Conservation (phyloP, 2,329 filamentous ascomycete species). For the Immersiporthe knoxdaviesiana region DNA sequence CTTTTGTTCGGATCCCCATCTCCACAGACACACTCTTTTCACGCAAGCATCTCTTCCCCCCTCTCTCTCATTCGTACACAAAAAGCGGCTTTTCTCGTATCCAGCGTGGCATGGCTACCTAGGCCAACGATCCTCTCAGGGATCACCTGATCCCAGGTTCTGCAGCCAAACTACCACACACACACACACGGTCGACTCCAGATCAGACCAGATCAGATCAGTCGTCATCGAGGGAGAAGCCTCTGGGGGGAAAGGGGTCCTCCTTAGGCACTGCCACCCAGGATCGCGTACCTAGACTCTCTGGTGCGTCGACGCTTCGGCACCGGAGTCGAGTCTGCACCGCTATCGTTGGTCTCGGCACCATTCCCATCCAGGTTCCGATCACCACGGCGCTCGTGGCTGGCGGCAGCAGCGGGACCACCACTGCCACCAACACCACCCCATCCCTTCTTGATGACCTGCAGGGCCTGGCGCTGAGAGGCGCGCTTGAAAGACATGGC, state of each 20-base stretch:
- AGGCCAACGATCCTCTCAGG: background rate
- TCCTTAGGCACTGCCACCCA: background rate
- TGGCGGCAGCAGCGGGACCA: background rate
- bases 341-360: background rate
- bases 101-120: background rate
- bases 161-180: background rate
- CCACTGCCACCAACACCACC: too few relatives aligned
- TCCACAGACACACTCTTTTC: background rate
- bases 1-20: background rate
- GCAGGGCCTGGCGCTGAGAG: too few relatives aligned
- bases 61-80: background rate
- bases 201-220: background rate
- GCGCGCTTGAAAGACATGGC: background rate
- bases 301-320: background rate
- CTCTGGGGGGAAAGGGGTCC: background rate
- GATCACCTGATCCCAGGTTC: background rate
- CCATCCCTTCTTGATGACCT: constrained; percentile 19
- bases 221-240: background rate
- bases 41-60: background rate
- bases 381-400: background rate
- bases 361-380: background rate
- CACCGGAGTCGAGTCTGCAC: background rate
- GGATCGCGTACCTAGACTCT: background rate
- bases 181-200: background rate
- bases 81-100: background rate